phyloP scores from a whole-genome alignment of 139 green algal genomes.

The Coelastrella sp. region DNA sequence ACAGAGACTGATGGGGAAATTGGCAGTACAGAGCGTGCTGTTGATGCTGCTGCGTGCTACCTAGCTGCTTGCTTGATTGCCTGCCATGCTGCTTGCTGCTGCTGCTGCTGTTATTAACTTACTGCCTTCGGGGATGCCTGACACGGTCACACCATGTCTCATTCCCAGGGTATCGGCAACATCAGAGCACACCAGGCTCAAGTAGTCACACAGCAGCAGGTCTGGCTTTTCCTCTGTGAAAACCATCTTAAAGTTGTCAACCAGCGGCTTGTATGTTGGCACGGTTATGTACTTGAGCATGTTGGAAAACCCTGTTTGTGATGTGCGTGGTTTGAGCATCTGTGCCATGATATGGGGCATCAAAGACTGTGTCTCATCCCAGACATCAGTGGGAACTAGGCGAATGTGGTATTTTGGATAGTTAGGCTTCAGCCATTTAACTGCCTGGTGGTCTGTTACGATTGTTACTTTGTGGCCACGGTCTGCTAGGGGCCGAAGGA shows the following conservation, averaged over 20 bases:
- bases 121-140: not conserved
- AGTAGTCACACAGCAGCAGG: conserved; percentile 33
- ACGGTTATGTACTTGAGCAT: conserved; percentile 1
- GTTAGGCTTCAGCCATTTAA: not conserved
- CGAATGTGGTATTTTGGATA: not conserved
- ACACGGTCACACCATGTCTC: not conserved
- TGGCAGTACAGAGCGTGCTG: no score
- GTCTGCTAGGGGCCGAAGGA: conserved; percentile 13
- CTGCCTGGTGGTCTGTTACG: conserved; percentile 16
- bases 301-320: not conserved
- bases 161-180: not conserved
- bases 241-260: not conserved
- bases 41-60: no score
- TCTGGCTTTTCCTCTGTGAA: not conserved
- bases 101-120: not conserved
- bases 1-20: no score
- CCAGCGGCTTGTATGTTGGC: not conserved
- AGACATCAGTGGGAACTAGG: not conserved
- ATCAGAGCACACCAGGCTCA: conserved; percentile 22
- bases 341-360: not conserved
- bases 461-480: conserved; percentile 31
- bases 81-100: no score
- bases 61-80: no score
- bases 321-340: not conserved
- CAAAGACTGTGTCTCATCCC: not conserved